Percentiles rank a stretch among this genome's conserved stretches.
Conservation (phyloP, 129 eudicot species). For the Erigeron canadensis region DNA sequence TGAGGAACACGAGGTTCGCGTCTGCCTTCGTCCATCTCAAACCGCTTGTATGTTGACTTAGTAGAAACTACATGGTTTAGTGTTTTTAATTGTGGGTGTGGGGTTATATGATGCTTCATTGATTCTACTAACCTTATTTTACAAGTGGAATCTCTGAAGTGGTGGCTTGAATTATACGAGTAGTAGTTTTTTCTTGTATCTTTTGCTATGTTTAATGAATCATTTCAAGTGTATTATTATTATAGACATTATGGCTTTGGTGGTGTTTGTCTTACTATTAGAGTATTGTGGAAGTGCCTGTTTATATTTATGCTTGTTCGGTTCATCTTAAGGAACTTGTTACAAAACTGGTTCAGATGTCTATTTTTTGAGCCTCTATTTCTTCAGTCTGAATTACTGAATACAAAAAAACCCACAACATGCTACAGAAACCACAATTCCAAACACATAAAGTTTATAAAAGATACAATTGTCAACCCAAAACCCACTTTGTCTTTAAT, state of each 20-base stretch:
- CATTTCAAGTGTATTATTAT: slow-evolving; percentile 21
- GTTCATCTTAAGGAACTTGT: not conserved
- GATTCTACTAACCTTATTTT: slow-evolving; percentile 32
- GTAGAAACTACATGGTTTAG: slow-evolving; percentile 26
- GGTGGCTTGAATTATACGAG: slow-evolving; percentile 16
- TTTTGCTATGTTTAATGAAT: slow-evolving; percentile 19
- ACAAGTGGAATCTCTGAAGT: slow-evolving; percentile 28
- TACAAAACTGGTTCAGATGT: not conserved
- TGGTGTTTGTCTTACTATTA: not conserved
- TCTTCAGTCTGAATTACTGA: not conserved
- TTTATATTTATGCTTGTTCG: no score
- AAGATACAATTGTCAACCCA: no score
- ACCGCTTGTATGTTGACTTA: slow-evolving; percentile 22
- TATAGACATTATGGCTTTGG: slow-evolving; percentile 12
- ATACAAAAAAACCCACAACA: not conserved
- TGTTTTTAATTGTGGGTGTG: slow-evolving; percentile 11
- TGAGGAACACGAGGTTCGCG: slow-evolving; percentile 79
- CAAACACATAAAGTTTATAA: no score
- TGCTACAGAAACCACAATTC: not conserved
- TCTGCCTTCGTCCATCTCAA: slow-evolving; percentile 59
- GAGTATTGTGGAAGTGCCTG: not conserved
- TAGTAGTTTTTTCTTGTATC: slow-evolving; percentile 22
- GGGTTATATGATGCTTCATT: slow-evolving; percentile 21
- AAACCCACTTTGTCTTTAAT: no score
- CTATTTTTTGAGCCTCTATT: not conserved